Evolutionary conservation across 2,329 filamentous ascomycete species (phyloP).

Genomic region (Pseudopithomyces maydicus): DNA sequence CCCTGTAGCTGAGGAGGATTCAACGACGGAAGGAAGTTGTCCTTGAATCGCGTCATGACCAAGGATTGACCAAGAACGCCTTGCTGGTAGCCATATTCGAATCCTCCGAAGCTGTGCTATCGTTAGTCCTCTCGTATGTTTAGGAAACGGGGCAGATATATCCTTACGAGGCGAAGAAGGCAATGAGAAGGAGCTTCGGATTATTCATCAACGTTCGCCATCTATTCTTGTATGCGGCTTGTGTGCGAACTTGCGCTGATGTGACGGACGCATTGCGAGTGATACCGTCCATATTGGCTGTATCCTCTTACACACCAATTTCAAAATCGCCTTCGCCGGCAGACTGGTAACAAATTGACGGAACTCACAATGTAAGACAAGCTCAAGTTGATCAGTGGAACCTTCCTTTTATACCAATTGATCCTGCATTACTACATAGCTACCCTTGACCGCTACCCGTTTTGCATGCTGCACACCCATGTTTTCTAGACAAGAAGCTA

Average conservation of each 20-base stretch:
- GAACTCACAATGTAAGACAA: not conserved
- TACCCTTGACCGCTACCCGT: not conserved
- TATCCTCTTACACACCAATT: not conserved
- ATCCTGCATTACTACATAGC: not conserved
- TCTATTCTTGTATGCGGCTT: conserved; percentile 33
- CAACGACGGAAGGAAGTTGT: conserved; percentile 57
- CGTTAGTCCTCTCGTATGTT: not conserved
- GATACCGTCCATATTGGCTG: conserved; percentile 25
- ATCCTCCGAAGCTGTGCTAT: conserved; percentile 53
- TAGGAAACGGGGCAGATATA: not conserved
- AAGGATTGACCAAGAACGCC: conserved; percentile 60
- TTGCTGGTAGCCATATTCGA: conserved; percentile 61
- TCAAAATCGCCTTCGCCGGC: not conserved
- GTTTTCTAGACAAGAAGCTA: not conserved
- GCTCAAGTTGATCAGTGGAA: not conserved
- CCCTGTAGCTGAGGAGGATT: conserved; percentile 54
- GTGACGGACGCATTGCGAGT: conserved; percentile 29
- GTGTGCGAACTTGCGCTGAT: conserved; percentile 27
- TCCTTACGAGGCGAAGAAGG: conserved; percentile 37
- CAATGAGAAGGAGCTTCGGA: conserved; percentile 35
- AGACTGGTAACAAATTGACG: not conserved
- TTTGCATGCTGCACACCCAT: not conserved
- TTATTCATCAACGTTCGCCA: conserved; percentile 33
- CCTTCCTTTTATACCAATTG: not conserved
- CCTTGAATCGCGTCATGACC: conserved; percentile 58